Evolutionary conservation across 2,329 filamentous ascomycete species (phyloP).

Genomic region (Colletotrichum melonis): DNA sequence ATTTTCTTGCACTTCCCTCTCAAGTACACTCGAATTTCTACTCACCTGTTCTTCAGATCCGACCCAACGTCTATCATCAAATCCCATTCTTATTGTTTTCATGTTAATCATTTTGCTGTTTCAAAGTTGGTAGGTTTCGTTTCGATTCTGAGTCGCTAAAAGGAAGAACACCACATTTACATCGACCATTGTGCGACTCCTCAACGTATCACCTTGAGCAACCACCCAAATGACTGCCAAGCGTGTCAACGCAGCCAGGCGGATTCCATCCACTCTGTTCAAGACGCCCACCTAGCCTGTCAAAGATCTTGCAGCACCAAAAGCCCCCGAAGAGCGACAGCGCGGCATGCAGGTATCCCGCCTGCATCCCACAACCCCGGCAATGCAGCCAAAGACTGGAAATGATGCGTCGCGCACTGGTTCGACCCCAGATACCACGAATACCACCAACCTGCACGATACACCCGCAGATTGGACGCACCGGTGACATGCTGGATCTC

Average conservation of each 20-base stretch:
- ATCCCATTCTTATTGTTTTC: not conserved
- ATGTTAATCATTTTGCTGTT: not conserved
- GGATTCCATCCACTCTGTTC: too few species aligned
- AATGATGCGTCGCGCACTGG: conserved; percentile 8
- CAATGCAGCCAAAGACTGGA: conserved; percentile 16
- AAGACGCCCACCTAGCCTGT: not conserved
- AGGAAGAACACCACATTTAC: not conserved
- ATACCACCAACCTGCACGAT: not conserved
- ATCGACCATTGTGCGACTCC: not conserved
- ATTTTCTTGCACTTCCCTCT: not conserved
- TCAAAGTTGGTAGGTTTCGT: not conserved
- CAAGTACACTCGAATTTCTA: not conserved
- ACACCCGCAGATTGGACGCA: not conserved
- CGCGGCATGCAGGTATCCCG: conserved; percentile 11
- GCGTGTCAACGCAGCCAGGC: not conserved
- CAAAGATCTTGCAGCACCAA: not conserved
- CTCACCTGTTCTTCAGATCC: not conserved
- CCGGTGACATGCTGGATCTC: conserved; percentile 27
- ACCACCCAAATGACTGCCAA: not conserved
- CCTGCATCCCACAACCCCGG: conserved; percentile 22
- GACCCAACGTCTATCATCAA: not conserved
- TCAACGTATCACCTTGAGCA: not conserved
- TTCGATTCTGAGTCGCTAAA: not conserved
- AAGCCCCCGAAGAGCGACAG: conserved; percentile 2
- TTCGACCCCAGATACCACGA: conserved; percentile 14